Base-by-base conservation (phyloP, 2,329 filamentous ascomycete species). In the Cercospora sesami region DNA sequence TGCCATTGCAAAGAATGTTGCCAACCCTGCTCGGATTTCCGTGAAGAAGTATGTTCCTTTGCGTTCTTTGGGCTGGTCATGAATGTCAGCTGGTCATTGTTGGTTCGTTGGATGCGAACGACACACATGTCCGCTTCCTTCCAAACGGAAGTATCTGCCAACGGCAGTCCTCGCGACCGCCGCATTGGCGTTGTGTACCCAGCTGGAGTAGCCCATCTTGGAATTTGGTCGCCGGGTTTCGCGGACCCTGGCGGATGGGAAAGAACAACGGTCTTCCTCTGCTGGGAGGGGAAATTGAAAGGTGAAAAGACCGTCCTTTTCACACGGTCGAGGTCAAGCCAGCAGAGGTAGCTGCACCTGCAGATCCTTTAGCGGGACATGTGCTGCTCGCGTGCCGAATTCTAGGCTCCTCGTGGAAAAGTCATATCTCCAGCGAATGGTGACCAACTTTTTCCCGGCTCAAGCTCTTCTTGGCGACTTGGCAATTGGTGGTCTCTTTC, bases 1-100 rank as follows among this genome's bases (percentile, higher is more conserved):
- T 14, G 91, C 90, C 91, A 93, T 93, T 63, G 81, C 81, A 70
- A 83, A 83, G 77, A 83, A 83, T 2, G 91, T 93, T 28, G 92
- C 91, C 42, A 96, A 81, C 59, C 93, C 93, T 68, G 91, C 93
- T 69, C 93, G 90, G 64, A 96, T 83, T 81, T 96, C 93, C 60
- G 92, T 96, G 75, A 92, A 88, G 82, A 96, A 96, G 74, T 86
- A 85, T 33, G 91, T 90, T 23, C 89, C 89, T 77, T 91, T 90
- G 63, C 91, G 88, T 79, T 92, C 89, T 74, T 84, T 86, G 71
- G 85, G 86, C 89, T 91, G 68, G 68, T 36, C 26, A 55, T 51
- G 57, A 18, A 5, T 45, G 69, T 75, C 64, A 75, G 69, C 53
- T 30, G 57, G 61, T 65, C 23, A 62, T 59, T 10, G 5, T 36